Base-by-base conservation (phyloP, 169 alveolate species). In the Plasmodium berghei region DNA sequence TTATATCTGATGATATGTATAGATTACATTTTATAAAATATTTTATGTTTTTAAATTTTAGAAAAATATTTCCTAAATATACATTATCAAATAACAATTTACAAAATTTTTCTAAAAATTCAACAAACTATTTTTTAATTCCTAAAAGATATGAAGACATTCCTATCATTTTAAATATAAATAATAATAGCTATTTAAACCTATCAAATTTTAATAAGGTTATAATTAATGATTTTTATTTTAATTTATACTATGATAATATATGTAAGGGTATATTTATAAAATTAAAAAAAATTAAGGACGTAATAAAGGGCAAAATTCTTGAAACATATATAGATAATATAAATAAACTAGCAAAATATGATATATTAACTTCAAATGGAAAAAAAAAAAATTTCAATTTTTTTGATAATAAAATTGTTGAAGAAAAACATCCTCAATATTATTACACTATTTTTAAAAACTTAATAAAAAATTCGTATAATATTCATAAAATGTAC, bases 101-200 rank as follows among this genome's bases (percentile, higher is more conserved):
- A 18, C 34, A 67, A 24, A 83, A 83, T 56, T 83, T 83, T 24
- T 52, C 70, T n/a, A 46, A 49, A 67, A 83, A 83, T 54, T 28
- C 85, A 16, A 67, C 16, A 14, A 83, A 83, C 26, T 55, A 55
- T 26, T 83, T 83, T 83, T 67, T 83, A 83, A 83, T 83, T 34
- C 90, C 85, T n/a, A 54, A 46, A 71, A 83, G 52, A 40, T 83
- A 83, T 67, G 90, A 83, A 83, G 90, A 83, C 49, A 54, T 67
- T 18, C 67, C 69, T 26, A 67, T 83, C 16, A 52, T 83, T 22
- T 67, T 83, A 55, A 83, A 83, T 54, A 18, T 67, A 58, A 42
- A 67, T n/a, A 67, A 49, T 59, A 54, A 56, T 20, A 20, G 62
- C 42, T 83, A 83, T 59, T 61, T 83, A 55, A 83, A 83, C 26